phyloP scores from a whole-genome alignment of 2,329 filamentous ascomycete genomes.

The Leptographium procerum region DNA sequence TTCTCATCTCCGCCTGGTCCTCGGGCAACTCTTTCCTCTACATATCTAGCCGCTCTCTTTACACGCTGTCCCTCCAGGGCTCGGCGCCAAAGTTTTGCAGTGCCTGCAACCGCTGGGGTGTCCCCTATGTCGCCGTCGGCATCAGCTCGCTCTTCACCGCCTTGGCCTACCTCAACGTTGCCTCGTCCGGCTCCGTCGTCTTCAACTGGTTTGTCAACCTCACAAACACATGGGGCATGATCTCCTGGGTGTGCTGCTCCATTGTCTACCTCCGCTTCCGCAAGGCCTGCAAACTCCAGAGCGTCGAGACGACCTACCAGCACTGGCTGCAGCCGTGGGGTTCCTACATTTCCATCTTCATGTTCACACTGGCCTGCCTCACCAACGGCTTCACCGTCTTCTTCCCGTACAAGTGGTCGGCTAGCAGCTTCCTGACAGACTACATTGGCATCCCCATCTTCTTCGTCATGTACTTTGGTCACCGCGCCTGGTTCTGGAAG shows the following conservation, averaged over 20 bases:
- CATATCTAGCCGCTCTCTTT: constrained; percentile 46
- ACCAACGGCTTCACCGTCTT: constrained; percentile 20
- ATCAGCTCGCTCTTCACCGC: constrained; percentile 30
- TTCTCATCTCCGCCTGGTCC: constrained; percentile 61
- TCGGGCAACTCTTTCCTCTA: constrained; percentile 55
- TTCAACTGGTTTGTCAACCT: constrained; percentile 27
- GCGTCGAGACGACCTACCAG: constrained; percentile 46
- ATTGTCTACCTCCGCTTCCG: constrained; percentile 60
- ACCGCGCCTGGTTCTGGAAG: constrained; percentile 29
- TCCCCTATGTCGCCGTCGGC: constrained; percentile 46
- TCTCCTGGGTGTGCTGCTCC: constrained; percentile 56
- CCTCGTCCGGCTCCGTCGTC: constrained; percentile 12
- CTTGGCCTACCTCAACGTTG: constrained; percentile 41
- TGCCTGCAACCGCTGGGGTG: constrained; percentile 36
- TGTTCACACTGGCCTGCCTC: constrained; percentile 20
- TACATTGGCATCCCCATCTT: constrained; percentile 24
- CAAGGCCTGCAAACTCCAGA: constrained; percentile 52
- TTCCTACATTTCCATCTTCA: constrained; percentile 49
- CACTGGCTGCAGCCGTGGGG: constrained; percentile 59
- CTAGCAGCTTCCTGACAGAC: constrained; percentile 18
- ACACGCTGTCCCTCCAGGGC: constrained; percentile 45
- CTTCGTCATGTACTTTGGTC: constrained; percentile 12
- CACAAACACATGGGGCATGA: constrained; percentile 56
- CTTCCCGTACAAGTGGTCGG: constrained; percentile 22
- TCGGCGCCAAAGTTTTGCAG: constrained; percentile 46